Evolutionary conservation across 129 eudicot species (phyloP).

Genomic region (Oenanthe sinensis): DNA sequence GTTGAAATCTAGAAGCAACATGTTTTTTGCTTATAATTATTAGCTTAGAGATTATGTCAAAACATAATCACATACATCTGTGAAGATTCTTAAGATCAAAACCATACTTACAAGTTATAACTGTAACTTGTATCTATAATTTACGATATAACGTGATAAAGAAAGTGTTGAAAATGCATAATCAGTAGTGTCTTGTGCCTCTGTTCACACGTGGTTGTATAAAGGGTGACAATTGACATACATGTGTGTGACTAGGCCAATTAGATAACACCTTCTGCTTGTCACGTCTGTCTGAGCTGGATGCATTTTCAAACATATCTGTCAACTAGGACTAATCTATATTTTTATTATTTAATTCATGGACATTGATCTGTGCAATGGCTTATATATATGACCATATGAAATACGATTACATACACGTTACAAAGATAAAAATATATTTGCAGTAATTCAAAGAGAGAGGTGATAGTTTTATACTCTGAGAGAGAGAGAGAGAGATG

Average conservation of each 20-base stretch:
- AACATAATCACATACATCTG: no score
- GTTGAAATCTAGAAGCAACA: no score
- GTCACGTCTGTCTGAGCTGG: background rate
- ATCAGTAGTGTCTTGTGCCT: background rate
- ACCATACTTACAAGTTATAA: background rate
- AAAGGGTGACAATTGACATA: background rate
- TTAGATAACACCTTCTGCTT: background rate
- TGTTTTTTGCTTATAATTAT: no score
- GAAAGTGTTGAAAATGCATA: background rate
- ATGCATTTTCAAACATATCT: background rate
- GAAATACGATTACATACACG: background rate
- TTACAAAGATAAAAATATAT: background rate
- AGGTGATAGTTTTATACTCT: no score
- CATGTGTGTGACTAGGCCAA: background rate
- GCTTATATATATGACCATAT: background rate
- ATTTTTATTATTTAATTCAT: no score
- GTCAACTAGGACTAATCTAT: background rate
- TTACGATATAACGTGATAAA: background rate
- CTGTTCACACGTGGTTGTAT: background rate
- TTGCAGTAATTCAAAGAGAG: background rate
- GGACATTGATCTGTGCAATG: background rate
- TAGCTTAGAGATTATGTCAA: no score
- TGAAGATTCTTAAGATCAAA: background rate
- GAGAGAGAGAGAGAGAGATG: slow-evolving; percentile 9
- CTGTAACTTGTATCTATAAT: background rate